Conservation (phyloP, 2,329 filamentous ascomycete species). For the Penicillium rolfsii region DNA sequence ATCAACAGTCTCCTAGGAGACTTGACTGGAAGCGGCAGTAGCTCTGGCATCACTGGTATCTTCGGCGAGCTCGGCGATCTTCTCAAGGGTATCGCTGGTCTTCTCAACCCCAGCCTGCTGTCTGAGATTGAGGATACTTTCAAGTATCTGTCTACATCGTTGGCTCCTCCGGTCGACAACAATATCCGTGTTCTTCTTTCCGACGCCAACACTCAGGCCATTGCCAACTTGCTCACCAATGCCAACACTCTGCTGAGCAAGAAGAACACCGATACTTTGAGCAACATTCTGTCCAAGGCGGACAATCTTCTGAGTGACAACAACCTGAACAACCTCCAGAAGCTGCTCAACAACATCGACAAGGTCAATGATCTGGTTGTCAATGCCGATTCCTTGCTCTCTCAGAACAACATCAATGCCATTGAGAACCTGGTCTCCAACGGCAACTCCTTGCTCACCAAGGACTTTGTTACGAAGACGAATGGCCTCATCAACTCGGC, state of each 20-base stretch:
- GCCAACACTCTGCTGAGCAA: constrained; percentile 29
- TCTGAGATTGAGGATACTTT: constrained; percentile 27
- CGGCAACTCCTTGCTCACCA: constrained; percentile 32
- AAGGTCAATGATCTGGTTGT: constrained; percentile 36
- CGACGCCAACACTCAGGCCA: constrained; percentile 21
- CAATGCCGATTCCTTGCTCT: constrained; percentile 36
- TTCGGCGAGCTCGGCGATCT: constrained; percentile 11
- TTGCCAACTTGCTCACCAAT: constrained; percentile 33
- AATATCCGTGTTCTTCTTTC: constrained; percentile 27
- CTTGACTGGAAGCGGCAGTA: constrained; percentile 9
- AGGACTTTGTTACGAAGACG: constrained; percentile 27
- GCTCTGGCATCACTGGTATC: constrained; percentile 7
- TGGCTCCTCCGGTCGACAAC: constrained; percentile 32
- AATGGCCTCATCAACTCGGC: constrained; percentile 22
- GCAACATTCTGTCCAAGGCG: constrained; percentile 25
- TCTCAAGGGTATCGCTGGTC: constrained; percentile 16
- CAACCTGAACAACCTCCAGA: constrained; percentile 27
- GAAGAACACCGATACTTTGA: constrained; percentile 27
- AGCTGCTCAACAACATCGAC: constrained; percentile 31
- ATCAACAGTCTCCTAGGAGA: constrained; percentile 7
- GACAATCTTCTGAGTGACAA: constrained; percentile 23
- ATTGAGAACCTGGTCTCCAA: constrained; percentile 33
- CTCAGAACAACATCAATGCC: constrained; percentile 31
- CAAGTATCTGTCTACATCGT: constrained; percentile 30
- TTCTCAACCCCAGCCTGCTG: constrained; percentile 29